Evolutionary conservation across 208 protist genomes (phyloP).

Genomic region (Leishmania major): DNA sequence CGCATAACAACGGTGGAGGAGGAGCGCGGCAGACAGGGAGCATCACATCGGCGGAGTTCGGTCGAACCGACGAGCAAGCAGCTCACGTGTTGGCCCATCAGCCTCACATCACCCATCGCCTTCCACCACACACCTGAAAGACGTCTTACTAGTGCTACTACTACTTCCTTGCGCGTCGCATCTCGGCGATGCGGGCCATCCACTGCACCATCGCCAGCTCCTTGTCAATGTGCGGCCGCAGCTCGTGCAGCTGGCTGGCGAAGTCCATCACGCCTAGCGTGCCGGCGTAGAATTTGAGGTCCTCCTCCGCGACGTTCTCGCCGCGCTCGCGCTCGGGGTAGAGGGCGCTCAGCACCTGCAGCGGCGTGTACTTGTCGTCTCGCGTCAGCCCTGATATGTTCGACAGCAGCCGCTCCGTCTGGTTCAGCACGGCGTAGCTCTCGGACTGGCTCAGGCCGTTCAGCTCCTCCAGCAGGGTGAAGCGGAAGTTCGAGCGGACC

Average conservation of each 20-base stretch:
- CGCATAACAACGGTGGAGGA: no score
- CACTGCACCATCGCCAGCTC: constrained; percentile 40
- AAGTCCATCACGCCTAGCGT: constrained; percentile 65
- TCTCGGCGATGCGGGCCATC: constrained; percentile 29
- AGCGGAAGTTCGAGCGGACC: constrained; percentile 78
- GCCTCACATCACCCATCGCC: no score
- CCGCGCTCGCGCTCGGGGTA: constrained; percentile 53
- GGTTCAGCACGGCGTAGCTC: constrained; percentile 80
- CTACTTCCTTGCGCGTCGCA: constrained; percentile 13
- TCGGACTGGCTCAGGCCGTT: constrained; percentile 91
- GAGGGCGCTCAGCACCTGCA: constrained; percentile 65
- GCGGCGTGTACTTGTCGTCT: constrained; percentile 36
- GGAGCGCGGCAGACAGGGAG: no score
- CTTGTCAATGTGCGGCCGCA: constrained; percentile 83
- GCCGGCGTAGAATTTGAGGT: constrained; percentile 58
- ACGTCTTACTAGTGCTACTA: background rate
- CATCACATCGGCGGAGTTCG: no score
- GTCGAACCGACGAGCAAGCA: no score
- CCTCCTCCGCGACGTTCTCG: constrained; percentile 26
- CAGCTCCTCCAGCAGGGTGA: constrained; percentile 85
- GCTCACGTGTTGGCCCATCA: no score
- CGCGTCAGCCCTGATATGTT: constrained; percentile 77
- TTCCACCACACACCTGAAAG: no score
- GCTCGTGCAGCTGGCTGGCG: constrained; percentile 56
- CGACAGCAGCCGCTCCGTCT: constrained; percentile 69